Conservation (phyloP, 805 yeast species). For the Saccharomycopsis fibuligera region DNA sequence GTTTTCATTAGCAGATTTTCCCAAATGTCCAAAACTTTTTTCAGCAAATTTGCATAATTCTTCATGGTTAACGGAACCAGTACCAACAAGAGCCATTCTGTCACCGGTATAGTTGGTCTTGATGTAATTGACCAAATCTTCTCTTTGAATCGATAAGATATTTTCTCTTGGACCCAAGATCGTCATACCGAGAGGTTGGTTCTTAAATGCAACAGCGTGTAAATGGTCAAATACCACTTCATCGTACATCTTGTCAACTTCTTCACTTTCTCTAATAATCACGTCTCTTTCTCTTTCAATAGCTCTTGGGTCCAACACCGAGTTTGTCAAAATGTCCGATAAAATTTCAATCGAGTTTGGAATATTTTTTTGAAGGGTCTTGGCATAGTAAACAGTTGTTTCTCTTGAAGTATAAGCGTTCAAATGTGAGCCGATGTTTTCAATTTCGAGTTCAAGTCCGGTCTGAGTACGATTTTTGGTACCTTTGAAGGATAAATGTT, state of each 20-base stretch:
- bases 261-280: conserved; percentile 92
- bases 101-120: conserved; percentile 87
- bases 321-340: conserved; percentile 82
- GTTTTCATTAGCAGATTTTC: conserved; percentile 45
- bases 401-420: conserved; percentile 99
- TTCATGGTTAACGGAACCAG: conserved; percentile 89
- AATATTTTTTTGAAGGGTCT: conserved; percentile 73
- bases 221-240: conserved; percentile 96
- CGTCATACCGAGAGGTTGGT: conserved; percentile 93
- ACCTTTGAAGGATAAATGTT: conserved; percentile 95
- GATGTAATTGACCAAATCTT: conserved; percentile 76
- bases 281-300: conserved; percentile 96
- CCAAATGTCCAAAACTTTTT: conserved; percentile 65
- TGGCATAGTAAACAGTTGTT: conserved; percentile 94
- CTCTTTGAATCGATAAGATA: conserved; percentile 70
- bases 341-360: conserved; percentile 82
- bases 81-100: conserved; percentile 96
- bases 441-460: conserved; percentile 85
- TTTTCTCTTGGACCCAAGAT: conserved; percentile 91
- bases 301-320: conserved; percentile 74
- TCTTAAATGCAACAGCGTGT: conserved; percentile 85
- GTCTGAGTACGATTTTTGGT: conserved; percentile 75
- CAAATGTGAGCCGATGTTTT: conserved; percentile 92
- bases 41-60: conserved; percentile 73
- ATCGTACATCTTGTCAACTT: conserved; percentile 96